Percentiles rank a stretch among this genome's conserved stretches.
Conservation (phyloP, 768 basidiomycete genomes). For the Asterophora lycoperdoides region DNA sequence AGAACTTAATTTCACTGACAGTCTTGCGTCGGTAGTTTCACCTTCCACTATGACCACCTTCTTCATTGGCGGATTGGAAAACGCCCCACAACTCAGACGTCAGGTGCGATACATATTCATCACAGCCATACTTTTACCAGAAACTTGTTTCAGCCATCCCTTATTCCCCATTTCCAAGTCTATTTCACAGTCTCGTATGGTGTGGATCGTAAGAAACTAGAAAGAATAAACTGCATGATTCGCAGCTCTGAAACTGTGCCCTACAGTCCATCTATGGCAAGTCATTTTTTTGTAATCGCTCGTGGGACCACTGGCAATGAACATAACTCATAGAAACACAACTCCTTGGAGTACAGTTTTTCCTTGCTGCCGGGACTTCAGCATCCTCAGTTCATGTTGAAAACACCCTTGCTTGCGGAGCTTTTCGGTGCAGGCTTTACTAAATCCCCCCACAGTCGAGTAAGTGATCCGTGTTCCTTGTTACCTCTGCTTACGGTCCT, state of each 20-base stretch:
- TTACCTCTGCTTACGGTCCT: neutral
- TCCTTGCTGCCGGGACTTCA: constrained; percentile 42
- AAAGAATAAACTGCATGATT: constrained; percentile 67
- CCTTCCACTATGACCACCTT: constrained; percentile 75
- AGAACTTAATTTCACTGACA: neutral
- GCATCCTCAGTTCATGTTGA: constrained; percentile 54
- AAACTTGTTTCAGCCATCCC: constrained; percentile 28
- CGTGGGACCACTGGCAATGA: constrained; percentile 14
- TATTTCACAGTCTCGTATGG: constrained; percentile 81
- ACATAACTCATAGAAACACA: constrained; percentile 11
- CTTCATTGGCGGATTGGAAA: constrained; percentile 66
- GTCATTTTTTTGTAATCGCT: constrained; percentile 6
- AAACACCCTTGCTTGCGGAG: constrained; percentile 63
- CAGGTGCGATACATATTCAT: constrained; percentile 27
- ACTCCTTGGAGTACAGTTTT: constrained; percentile 51
- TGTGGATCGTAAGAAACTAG: constrained; percentile 58
- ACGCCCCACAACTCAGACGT: constrained; percentile 35
- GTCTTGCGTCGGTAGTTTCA: constrained; percentile 43
- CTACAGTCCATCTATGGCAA: constrained; percentile 24
- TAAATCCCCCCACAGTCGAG: constrained; percentile 55
- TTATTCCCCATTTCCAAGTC: constrained; percentile 60
- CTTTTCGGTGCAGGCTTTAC: constrained; percentile 82
- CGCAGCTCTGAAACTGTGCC: constrained; percentile 38
- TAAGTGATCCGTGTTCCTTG: constrained; percentile 21
- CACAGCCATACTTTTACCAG: neutral